Percentiles rank a stretch among this genome's conserved stretches.
These are phyloP conservation scores for Talaromyces stipitatus DNA, from an alignment of 495 filamentous ascomycete genomes.

Conservation along the genomic window DNA sequence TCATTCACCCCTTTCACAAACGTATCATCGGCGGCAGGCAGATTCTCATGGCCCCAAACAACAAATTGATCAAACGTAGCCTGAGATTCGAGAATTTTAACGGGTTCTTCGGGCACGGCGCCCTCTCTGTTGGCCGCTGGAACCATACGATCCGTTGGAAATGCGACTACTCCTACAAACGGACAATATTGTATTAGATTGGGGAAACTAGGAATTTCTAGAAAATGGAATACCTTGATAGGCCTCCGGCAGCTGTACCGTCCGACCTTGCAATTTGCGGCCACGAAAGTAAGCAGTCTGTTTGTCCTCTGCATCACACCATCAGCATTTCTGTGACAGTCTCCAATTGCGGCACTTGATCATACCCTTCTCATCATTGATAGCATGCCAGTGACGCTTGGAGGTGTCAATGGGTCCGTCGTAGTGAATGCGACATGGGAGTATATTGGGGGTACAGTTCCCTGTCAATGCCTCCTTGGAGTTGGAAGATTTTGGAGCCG, in stretches of 20 bases:
- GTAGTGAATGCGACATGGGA: conserved; percentile 79
- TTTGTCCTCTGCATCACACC: conserved; percentile 27
- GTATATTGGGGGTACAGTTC: conserved; percentile 60
- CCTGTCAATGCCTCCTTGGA: conserved; percentile 10
- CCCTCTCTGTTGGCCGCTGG: conserved; percentile 18
- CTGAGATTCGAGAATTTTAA: conserved; percentile 54
- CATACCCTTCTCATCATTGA: conserved; percentile 33
- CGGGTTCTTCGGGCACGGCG: conserved; percentile 34
- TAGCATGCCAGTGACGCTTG: conserved; percentile 65
- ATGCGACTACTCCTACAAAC: conserved; percentile 30
- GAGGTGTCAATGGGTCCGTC: conserved; percentile 61
- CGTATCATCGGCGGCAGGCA: conserved; percentile 59
- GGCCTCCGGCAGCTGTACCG: conserved; percentile 60
- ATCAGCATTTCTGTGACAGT: conserved; percentile 1
- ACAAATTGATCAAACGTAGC: conserved; percentile 68
- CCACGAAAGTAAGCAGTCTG: conserved; percentile 72
- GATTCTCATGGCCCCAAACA: conserved; percentile 76
- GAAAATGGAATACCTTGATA: conserved; percentile 52
- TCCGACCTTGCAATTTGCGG: conserved; percentile 65
- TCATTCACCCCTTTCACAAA: conserved; percentile 70
- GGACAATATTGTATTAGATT: background rate
- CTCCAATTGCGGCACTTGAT: background rate
- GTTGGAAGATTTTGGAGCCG: conserved; percentile 14
- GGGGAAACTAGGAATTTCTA: background rate
- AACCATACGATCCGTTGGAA: conserved; percentile 26